Conservation (phyloP, 2,329 filamentous ascomycete genomes). For the Penicillium freii region DNA sequence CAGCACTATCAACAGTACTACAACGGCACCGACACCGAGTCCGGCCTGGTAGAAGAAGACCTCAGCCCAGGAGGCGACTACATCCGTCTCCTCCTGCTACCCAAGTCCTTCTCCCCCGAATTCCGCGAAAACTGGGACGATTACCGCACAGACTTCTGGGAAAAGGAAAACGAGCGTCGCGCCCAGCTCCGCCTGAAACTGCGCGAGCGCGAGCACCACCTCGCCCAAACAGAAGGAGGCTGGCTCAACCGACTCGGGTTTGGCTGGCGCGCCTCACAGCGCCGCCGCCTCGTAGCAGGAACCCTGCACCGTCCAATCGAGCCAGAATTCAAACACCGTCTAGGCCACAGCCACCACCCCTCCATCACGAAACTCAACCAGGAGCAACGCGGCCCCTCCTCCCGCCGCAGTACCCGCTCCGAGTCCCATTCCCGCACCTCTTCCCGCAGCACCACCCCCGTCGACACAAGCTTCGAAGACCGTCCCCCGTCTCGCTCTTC, state of each 20-base stretch:
- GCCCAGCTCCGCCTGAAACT: constrained; percentile 69
- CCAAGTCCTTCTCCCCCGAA: constrained; percentile 90
- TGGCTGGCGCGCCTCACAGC: constrained; percentile 39
- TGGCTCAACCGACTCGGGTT: constrained; percentile 84
- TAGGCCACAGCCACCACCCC: constrained; percentile 29
- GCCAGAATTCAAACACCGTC: constrained; percentile 27
- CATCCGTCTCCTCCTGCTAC: constrained; percentile 82
- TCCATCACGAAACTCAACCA: constrained; percentile 29
- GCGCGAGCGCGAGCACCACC: constrained; percentile 63
- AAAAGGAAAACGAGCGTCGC: constrained; percentile 88
- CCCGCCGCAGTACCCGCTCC: constrained; percentile 36
- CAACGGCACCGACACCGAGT: constrained; percentile 61
- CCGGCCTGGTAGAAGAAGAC: constrained; percentile 74
- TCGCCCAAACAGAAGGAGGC: constrained; percentile 66
- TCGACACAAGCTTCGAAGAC: constrained; percentile 36
- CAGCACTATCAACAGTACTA: constrained; percentile 40
- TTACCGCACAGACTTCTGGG: constrained; percentile 94
- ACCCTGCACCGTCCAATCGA: constrained; percentile 30
- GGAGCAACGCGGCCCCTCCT: constrained; percentile 29
- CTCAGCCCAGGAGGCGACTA: constrained; percentile 86
- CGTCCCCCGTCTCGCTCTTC: constrained; percentile 37
- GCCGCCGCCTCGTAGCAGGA: constrained; percentile 30
- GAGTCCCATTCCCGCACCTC: constrained; percentile 43
- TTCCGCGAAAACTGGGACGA: constrained; percentile 98
- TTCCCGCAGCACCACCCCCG: constrained; percentile 43